A percentile compares a stretch with the other conserved stretches of the same genome.
Conservation (phyloP, 306 rosid species). For the Trifolium dubium region DNA sequence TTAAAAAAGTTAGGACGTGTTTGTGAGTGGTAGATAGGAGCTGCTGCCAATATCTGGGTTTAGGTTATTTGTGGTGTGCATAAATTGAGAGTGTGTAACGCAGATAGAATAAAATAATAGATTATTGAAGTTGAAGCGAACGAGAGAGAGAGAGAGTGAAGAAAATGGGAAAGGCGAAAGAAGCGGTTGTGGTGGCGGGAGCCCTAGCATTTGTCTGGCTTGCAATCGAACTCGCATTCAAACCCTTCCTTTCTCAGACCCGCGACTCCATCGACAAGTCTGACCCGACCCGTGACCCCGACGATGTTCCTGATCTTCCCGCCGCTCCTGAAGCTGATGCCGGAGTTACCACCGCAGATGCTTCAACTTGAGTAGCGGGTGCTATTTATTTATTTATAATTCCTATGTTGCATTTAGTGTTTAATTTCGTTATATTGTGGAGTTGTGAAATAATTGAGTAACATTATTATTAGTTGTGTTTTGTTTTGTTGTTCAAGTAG, state of each 20-base stretch:
- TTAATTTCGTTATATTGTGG: slow-evolving; percentile 12
- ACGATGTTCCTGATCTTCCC: slow-evolving; percentile 45
- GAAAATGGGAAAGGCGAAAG: slow-evolving; percentile 57
- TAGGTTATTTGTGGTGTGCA: slow-evolving; percentile 24
- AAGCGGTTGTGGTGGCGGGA: slow-evolving; percentile 70
- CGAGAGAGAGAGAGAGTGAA: too few species aligned
- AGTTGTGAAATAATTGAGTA: too few species aligned
- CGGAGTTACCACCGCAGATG: slow-evolving; percentile 1
- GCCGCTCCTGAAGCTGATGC: neutral
- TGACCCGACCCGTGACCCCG: slow-evolving; percentile 80
- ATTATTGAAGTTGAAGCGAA: too few species aligned
- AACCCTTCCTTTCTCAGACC: slow-evolving; percentile 67
- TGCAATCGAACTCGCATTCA: slow-evolving; percentile 78
- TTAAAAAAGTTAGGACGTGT: neutral
- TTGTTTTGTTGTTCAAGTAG: too few species aligned
- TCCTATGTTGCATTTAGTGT: neutral
- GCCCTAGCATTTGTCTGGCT: slow-evolving; percentile 82
- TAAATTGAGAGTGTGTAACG: too few species aligned
- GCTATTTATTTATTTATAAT: neutral
- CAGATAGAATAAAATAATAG: too few species aligned
- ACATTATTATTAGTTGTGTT: too few species aligned
- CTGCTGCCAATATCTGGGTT: neutral
- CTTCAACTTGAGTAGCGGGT: neutral
- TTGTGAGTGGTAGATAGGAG: neutral
- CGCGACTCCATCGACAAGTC: slow-evolving; percentile 71